phyloP scores from a whole-genome alignment of 2,329 filamentous ascomycete genomes.

The Talaromyces sp. region DNA sequence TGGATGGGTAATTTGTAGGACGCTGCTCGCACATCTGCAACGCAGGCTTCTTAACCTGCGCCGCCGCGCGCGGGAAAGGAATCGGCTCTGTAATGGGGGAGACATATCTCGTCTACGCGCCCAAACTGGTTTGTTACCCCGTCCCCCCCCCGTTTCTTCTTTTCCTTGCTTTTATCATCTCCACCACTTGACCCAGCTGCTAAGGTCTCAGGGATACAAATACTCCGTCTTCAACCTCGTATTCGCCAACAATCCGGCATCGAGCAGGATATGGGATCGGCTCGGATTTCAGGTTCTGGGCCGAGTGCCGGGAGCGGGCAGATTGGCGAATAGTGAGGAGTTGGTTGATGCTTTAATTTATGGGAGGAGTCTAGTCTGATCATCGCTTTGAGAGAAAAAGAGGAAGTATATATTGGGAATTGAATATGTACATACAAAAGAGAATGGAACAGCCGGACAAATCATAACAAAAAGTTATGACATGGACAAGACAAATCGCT shows the following conservation, averaged over 20 bases:
- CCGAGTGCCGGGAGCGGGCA: conserved; percentile 35
- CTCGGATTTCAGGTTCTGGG: conserved; percentile 38
- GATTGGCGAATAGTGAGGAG: conserved; percentile 35
- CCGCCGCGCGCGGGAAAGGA: conserved; percentile 31
- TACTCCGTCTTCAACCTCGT: conserved; percentile 43
- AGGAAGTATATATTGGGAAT: conserved; percentile 6
- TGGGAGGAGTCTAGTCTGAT: conserved; percentile 29
- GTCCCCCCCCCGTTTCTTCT: neutral
- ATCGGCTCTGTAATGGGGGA: conserved; percentile 37
- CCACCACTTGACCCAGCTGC: no score
- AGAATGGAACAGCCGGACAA: neutral
- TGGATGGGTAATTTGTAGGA: conserved; percentile 21
- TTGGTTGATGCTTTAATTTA: conserved; percentile 41
- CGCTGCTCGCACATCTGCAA: conserved; percentile 42
- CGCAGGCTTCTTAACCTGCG: conserved; percentile 36
- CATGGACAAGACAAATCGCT: neutral
- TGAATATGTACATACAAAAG: conserved; percentile 16
- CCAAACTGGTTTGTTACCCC: conserved; percentile 30
- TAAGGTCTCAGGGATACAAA: conserved; percentile 33
- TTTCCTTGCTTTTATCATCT: neutral
- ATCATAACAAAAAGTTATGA: neutral
- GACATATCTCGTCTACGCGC: conserved; percentile 37
- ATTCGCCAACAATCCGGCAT: conserved; percentile 40
- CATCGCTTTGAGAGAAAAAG: neutral
- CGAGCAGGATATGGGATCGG: conserved; percentile 38